Evolutionary conservation across 805 yeast species (phyloP), one percentile per base, ranked within the genome.

Genomic region (Candida tallmaniae): DNA sequence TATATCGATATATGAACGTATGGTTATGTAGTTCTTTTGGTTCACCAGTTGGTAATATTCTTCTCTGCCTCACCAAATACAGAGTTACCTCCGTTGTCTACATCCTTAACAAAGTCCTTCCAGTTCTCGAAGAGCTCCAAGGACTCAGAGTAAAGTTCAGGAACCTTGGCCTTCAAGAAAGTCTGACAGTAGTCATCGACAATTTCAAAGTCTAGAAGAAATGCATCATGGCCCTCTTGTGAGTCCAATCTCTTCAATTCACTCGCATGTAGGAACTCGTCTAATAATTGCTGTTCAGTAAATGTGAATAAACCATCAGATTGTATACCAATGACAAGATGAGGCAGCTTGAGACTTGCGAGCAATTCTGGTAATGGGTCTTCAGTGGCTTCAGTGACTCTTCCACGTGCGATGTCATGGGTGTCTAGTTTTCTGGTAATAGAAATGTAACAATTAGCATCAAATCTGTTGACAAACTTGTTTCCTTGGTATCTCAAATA

Each of bases 211-310:
- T 93, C 98, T 31, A 93, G 68, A 40, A 93, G 62, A 53, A 93
- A 93, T 2, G 97, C 98, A 64, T 93, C 98, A 53, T 93, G 98
- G 12, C 98, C 98, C 49, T 93, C 98, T 9, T 90, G 93, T 1
- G 97, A 88, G 42, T 83, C 76, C 27, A 93, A 80, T 48, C 78
- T 77, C 45, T 80, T 78, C 44, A 93, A 65, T 5, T 47, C 56
- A 1, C 94, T 71, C 47, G 83, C 70, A 6, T 88, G 89, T 39
- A 93, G 74, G 50, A 78, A 65, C 26, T 76, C 73, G 2, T 94
- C 94, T 31, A 93, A 70, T 33, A 80, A 75, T 50, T 85, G 85
- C 60, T 93, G 98, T 60, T 93, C 98, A 14, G 89, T 75, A 48
- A 83, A 78, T 0, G 97, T 90, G 62, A 93, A 93, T 18, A 93